Evolutionary conservation across 176 grass and related monocot species (phyloP), one percentile per base, ranked within the genome.

Genomic region (Oryza coarctata): DNA sequence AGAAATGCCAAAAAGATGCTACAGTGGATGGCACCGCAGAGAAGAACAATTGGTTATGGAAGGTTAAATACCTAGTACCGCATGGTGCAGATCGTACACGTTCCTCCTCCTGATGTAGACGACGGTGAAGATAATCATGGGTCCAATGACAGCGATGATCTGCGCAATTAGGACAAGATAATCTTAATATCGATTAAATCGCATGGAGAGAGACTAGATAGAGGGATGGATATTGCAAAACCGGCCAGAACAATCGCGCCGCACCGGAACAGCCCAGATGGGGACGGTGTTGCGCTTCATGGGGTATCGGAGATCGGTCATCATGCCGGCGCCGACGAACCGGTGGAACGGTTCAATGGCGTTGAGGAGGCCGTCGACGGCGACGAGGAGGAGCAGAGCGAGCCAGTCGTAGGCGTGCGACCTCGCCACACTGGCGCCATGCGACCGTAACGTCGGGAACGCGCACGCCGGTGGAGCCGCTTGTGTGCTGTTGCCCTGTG

Each of bases 271-370:
- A 40, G 72, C 79, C 90, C 88, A 95, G 75, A 90, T 6, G 1
- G 93, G 90, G 63, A 95, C 90, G 22, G 93, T 95, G 85, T 95
- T 95, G 85, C 22, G 14, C 74, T 92, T 92, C 79, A 95, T 30
- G 17, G 88, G 90, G 73, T 95, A 92, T 43, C 88, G 63, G 64
- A 95, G 83, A 82, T 93, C 93, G 0, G 88, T 28, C 88, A 95
- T 88, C 93, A 95, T 95, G 84, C 57, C 80, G 34, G 43, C 22
- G 70, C 86, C 93, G 28, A 95, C 80, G 85, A 92, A 95, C 1
- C 93, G 90, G 68, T 93, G 93, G 86, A 90, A 95, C 18, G 93
- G 90, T 80, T 95, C 90, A 44, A 95, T 90, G 63, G 33, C 27
- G 70, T 95, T 92, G 74, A 92, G 86, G 68, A 88, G 28, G 36